Base-by-base conservation (phyloP, 257 asterid genomes). In the Marsdenia floribunda region DNA sequence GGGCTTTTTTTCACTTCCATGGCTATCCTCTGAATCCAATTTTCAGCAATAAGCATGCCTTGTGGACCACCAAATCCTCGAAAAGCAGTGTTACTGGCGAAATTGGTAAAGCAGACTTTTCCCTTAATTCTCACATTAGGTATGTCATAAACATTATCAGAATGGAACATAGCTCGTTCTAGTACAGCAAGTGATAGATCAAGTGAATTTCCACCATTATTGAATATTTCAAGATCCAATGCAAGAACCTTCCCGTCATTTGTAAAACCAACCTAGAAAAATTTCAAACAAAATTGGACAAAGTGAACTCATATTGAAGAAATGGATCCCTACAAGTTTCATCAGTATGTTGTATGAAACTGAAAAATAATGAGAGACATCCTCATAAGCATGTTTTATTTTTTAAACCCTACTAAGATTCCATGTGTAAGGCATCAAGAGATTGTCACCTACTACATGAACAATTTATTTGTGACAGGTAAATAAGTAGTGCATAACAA, bases 1-100 rank as follows among this genome's bases (percentile, higher is more conserved):
- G 99, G 91, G 63, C 83, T 83, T 89, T 81, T 94, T 80, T 88
- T 85, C 78, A 92, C 88, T 76, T 94, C 97, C 91, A 89, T 75
- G 21, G 99, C 87, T 65, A 92, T 86, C 82, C 97, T 87, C 67
- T 90, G 97, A 71, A 94, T 90, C 99, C 99, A 94, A 83, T 92
- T 90, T 84, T 94, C 99, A 82, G 97, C 79, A 85, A 94, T 86
- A 53, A 94, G 80, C 99, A 94, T 94, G 73, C 99, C 97, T 83
- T 94, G 99, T 21, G 99, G 99, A 61, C 97, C 99, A 72, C 99
- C 99, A 80, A 92, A 94, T 59, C 99, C 99, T 77, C 99, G 88
- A 73, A 94, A 94, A 78, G 99, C 99, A 61, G 99, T 94, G 75
- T 94, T 94, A 82, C 99, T 94, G n/a, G 97, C 90, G 40, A 89